Base-by-base conservation (phyloP, 2,329 filamentous ascomycete genomes). In the Macrophomina tecta region DNA sequence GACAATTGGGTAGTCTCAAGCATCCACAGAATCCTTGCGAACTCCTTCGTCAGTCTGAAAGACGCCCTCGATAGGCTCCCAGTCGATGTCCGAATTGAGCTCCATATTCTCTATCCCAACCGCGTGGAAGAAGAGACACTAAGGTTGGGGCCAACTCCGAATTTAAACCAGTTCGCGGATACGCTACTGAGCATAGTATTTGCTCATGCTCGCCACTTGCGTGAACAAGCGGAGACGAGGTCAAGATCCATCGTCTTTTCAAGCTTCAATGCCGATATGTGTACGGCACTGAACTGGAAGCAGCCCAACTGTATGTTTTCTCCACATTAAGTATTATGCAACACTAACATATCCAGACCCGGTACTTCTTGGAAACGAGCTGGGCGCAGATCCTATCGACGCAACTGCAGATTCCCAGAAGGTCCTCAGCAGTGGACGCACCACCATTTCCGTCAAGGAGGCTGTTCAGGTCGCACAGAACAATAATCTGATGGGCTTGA, bases 401-500 rank as follows among this genome's bases (percentile, higher is more conserved):
- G 73, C 77, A 34, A 68, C 74, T 7, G 72, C 72, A 4, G 73
- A 72, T 18, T 76, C 80, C 5, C 75, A 81, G 56, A 78, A 80
- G 42, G 81, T 87, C 53, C 75, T 82, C 52, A 87, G 85, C 71
- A 91, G 89, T 71, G 92, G 91, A 16, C 86, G 90, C 66, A 87
- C 89, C 56, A 91, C 90, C 14, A 90, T 90, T 70, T 97, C 93
- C 5, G 92, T 98, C 71, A 99, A 98, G 81, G 94, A 99, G 77
- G 92, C 92, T 4, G 95, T 97, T 14, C 87, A 94, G 70, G 93
- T 97, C 75, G 94, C 94, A 28, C 91, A 96, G 79, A 92, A 90
- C 76, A 99, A 99, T 77, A 99, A 99, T 77, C 92, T 99, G 71
- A 99, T 99, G 95, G 95, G 95, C 3, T 78, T 99, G 74, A 92